Conservation (phyloP, 805 yeast species). For the Scheffersomyces ergatensis region DNA sequence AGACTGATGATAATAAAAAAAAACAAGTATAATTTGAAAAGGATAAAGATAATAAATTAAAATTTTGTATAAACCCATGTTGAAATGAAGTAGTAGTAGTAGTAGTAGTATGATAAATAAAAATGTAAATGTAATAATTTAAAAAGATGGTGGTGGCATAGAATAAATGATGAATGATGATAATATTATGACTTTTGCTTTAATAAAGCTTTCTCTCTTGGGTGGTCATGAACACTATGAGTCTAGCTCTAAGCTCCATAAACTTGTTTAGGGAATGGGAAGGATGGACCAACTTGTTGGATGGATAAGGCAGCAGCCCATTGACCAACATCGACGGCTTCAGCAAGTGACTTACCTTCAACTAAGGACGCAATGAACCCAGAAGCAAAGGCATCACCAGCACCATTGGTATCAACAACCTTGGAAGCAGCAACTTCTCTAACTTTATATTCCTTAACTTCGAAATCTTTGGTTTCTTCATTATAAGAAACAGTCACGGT, state of each 20-base stretch:
- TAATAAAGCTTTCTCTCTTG: neutral
- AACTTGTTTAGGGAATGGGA: slow-evolving; percentile 73
- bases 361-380: slow-evolving; percentile 92
- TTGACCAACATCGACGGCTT: slow-evolving; percentile 81
- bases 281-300: slow-evolving; percentile 93
- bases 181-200: no score
- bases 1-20: no score
- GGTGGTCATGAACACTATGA: neutral
- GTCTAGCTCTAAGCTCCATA: slow-evolving; percentile 19
- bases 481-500: slow-evolving; percentile 73
- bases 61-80: slow-evolving; percentile 12
- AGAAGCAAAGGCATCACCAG: slow-evolving; percentile 98
- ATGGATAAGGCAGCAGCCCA: slow-evolving; percentile 93
- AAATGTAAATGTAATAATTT: neutral
- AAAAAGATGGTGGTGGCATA: neutral
- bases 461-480: slow-evolving; percentile 43
- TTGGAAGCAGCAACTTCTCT: slow-evolving; percentile 63
- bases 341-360: slow-evolving; percentile 58
- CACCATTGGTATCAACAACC: slow-evolving; percentile 95
- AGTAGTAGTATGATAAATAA: no score
- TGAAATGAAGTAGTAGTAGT: slow-evolving; percentile 12
- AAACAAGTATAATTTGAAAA: neutral
- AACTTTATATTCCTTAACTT: slow-evolving; percentile 59
- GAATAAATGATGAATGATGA: no score
- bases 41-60: neutral